These are phyloP conservation scores for Fusarium dimerum DNA, from an alignment of 2,329 filamentous ascomycete species.

Conservation along the genomic window DNA sequence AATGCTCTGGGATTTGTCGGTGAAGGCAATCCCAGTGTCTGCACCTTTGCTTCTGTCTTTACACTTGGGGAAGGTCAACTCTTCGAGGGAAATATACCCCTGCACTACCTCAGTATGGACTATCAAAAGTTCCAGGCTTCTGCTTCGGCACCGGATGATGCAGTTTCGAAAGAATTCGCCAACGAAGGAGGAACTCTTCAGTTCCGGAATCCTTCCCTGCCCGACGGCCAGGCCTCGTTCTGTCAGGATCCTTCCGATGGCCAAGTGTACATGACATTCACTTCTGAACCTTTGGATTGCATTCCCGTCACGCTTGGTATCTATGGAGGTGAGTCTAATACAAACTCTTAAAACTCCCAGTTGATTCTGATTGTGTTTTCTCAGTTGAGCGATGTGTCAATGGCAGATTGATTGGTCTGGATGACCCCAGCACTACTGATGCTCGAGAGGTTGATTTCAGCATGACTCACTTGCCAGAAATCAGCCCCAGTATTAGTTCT, in stretches of 20 bases:
- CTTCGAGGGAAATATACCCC: neutral
- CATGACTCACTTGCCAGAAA: neutral
- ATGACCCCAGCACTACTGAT: neutral
- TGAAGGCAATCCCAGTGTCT: neutral
- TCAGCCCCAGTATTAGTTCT: too few relatives aligned
- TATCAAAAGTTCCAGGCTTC: neutral
- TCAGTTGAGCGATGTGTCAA: constrained; percentile 2
- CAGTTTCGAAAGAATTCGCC: neutral
- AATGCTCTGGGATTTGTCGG: neutral
- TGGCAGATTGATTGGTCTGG: neutral
- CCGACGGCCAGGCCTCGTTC: neutral
- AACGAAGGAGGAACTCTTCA: constrained; percentile 1
- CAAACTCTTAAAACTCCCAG: neutral
- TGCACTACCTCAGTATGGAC: neutral
- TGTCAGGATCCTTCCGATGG: neutral
- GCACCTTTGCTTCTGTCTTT: constrained; percentile 1
- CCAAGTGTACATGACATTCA: constrained; percentile 1
- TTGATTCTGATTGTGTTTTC: neutral
- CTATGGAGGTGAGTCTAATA: neutral
- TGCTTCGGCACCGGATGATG: neutral
- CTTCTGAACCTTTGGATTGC: neutral
- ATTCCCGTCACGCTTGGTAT: neutral
- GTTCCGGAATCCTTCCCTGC: neutral
- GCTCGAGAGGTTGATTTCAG: neutral
- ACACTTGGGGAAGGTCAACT: neutral